Evolutionary conservation across 2,329 filamentous ascomycete species (phyloP).

Genomic region (Phoma herbarum): DNA sequence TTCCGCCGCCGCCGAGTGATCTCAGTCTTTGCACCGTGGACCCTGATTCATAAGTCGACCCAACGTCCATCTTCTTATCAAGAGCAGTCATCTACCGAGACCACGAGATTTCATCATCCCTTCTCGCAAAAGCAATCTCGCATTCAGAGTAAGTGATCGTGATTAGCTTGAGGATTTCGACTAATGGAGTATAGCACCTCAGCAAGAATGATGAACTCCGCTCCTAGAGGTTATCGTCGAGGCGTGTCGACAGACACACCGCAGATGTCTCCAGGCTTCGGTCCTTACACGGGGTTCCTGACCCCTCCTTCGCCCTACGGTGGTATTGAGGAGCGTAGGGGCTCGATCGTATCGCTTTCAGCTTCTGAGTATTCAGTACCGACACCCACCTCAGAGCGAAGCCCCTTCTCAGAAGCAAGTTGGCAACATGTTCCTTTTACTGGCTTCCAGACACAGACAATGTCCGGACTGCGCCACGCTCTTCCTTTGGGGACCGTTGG

Average conservation of each 20-base stretch:
- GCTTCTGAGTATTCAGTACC: conserved; percentile 39
- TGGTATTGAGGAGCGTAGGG: conserved; percentile 38
- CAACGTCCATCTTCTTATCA: conserved; percentile 30
- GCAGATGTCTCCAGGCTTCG: conserved; percentile 30
- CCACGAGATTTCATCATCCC: conserved; percentile 13
- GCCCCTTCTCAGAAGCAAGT: conserved; percentile 33
- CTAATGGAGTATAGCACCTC: conserved; percentile 1
- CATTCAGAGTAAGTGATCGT: conserved; percentile 2
- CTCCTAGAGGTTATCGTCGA: conserved; percentile 19
- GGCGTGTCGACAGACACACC: conserved; percentile 32
- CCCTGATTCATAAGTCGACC: conserved; percentile 45
- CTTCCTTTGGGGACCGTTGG: conserved; percentile 15
- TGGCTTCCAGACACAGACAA: conserved; percentile 22
- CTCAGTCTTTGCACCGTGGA: conserved; percentile 25
- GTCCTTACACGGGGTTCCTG: conserved; percentile 34
- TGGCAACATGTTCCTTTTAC: conserved; percentile 32
- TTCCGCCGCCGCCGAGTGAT: conserved; percentile 36
- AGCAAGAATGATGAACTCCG: conserved; percentile 24
- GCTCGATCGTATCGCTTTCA: conserved; percentile 41
- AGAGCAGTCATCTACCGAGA: conserved; percentile 19
- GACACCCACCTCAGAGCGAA: conserved; percentile 40
- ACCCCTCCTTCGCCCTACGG: conserved; percentile 39
- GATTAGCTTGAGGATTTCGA: neutral
- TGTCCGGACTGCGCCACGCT: conserved; percentile 29
- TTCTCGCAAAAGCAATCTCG: neutral